Base-by-base conservation (phyloP, 1,139 yeast species). In the Diutina pseudorugosa region DNA sequence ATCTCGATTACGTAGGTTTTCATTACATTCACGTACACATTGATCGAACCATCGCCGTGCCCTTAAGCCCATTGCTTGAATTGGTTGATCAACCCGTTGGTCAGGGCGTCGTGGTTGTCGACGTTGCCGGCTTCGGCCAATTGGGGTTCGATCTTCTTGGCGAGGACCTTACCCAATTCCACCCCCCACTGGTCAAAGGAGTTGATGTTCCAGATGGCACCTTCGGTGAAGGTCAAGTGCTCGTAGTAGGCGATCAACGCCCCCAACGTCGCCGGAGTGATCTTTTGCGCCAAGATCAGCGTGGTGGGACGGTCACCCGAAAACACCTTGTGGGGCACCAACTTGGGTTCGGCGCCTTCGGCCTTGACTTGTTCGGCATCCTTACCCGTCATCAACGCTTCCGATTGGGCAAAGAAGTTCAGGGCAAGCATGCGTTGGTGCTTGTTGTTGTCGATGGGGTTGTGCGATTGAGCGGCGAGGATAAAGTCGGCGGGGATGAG, bases 121-220 rank as follows among this genome's bases (percentile, higher is more conserved):
- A 87, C 83, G 54, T 60, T 59, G 51, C 74, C 71, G 51, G 70
- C 67, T 65, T 78, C 82, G 59, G 85, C 83, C 67, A 93, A 82
- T 74, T 93, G 96, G 63, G 80, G 79, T 62, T 95, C 94, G 66
- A 93, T 93, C 57, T 79, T 95, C 83, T 93, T 93, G 66, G 98
- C 98, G 67, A 93, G 82, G 53, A 86, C 95, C 77, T 93, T 93
- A 69, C 98, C 98, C 64, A 93, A 85, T 76, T 93, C 98, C 64
- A 93, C 98, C 72, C 98, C 98, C 96, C 98, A 93, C 79, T 93
- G 98, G 77, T 93, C 98, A 67, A 89, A 93, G 18, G 98, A 91
- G 82, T 93, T 93, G 76, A 93, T 91, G 80, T 94, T 93, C 98
- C 98, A 93, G 65, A 93, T 73, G 55, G 98, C 98, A 72, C 98